These are phyloP conservation scores for Vitis labrusca DNA, from an alignment of 164 flowering plant genomes.

Conservation along the genomic window DNA sequence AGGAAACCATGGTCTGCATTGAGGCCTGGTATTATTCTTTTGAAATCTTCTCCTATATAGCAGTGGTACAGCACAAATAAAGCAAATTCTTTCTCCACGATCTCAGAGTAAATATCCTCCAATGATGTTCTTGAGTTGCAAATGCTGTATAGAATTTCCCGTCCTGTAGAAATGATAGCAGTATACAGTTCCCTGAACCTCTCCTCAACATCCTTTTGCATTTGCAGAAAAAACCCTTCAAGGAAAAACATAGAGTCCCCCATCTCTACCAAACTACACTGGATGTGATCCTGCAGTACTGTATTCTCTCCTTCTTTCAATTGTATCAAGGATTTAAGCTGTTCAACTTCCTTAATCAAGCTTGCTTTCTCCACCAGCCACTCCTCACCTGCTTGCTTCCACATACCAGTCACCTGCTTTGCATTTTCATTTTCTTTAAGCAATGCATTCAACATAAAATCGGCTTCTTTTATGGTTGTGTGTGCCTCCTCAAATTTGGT, in stretches of 20 bases:
- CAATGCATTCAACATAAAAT: constrained; percentile 61
- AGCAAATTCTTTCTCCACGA: constrained; percentile 42
- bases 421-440: constrained; percentile 54
- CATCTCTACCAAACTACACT: constrained; percentile 30
- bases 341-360: constrained; percentile 56
- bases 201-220: constrained; percentile 52
- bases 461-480: constrained; percentile 72
- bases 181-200: constrained; percentile 27
- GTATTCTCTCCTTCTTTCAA: constrained; percentile 46
- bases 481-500: constrained; percentile 62
- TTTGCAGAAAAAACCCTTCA: constrained; percentile 42
- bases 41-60: constrained; percentile 18
- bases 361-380: constrained; percentile 47
- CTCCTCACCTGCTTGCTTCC: constrained; percentile 56
- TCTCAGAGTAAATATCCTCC: constrained; percentile 45
- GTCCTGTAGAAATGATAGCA: constrained; percentile 39
- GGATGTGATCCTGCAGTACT: constrained; percentile 34
- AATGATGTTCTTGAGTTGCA: constrained; percentile 37
- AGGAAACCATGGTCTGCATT: constrained; percentile 6
- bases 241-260: constrained; percentile 42
- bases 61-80: constrained; percentile 44
- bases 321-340: constrained; percentile 42
- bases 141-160: constrained; percentile 30
- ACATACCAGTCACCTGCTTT: constrained; percentile 38
- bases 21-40: constrained; percentile 12